Evolutionary conservation across 148 eudicot genomes (phyloP).

Genomic region (Linanthus parryae): DNA sequence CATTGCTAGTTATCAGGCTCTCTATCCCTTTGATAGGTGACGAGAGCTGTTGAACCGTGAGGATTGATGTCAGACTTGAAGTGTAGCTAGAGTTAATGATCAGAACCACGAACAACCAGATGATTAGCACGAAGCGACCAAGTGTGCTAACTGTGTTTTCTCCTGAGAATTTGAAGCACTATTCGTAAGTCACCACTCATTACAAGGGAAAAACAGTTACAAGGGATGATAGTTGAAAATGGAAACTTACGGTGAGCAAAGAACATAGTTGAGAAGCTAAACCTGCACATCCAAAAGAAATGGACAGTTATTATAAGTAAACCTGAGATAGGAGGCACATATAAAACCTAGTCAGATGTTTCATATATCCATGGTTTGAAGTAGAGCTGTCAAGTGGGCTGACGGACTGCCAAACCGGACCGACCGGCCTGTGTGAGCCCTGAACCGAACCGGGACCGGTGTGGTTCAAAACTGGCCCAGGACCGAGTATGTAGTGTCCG

Average conservation of each 20-base stretch:
- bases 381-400: no score
- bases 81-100: slow-evolving; percentile 88
- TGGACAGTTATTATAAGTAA: not conserved
- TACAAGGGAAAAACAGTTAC: not conserved
- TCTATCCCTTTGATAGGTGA: slow-evolving; percentile 70
- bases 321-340: not conserved
- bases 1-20: slow-evolving; percentile 45
- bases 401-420: not conserved
- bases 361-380: no score
- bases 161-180: slow-evolving; percentile 37
- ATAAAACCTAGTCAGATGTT: not conserved
- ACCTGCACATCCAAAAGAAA: slow-evolving; percentile 53
- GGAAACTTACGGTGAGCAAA: slow-evolving; percentile 63
- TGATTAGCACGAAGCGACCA: slow-evolving; percentile 70
- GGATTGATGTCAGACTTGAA: slow-evolving; percentile 86
- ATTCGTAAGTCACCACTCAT: not conserved
- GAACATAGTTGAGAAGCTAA: slow-evolving; percentile 84
- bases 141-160: slow-evolving; percentile 85
- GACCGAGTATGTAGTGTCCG: no score
- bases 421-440: not conserved
- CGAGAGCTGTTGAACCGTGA: slow-evolving; percentile 74
- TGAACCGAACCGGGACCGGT: not conserved
- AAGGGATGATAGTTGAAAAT: not conserved
- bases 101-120: slow-evolving; percentile 85
- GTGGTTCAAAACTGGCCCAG: not conserved